phyloP scores from a whole-genome alignment of 73 alveolate genomes.

The Paramecium octaurelia region DNA sequence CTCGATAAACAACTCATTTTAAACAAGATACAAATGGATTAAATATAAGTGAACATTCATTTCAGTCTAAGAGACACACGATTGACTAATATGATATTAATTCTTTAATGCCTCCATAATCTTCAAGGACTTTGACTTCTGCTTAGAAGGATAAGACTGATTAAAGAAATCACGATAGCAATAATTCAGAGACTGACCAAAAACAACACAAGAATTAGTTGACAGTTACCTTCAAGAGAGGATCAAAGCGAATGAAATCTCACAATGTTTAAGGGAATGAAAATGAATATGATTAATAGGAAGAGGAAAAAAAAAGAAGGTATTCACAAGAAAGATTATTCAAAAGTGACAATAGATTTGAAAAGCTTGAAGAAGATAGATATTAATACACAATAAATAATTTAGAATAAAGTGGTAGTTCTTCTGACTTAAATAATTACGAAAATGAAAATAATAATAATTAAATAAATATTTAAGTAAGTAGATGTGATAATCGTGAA shows the following conservation, averaged over 20 bases:
- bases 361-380: background rate
- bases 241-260: constrained; percentile 10
- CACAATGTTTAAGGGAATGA: constrained; percentile 14
- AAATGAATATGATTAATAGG: background rate
- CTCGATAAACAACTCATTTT: background rate
- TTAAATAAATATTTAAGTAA: background rate
- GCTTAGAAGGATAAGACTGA: background rate
- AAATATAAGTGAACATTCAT: background rate
- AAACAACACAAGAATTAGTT: background rate
- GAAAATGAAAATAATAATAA: background rate
- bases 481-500: constrained; percentile 5
- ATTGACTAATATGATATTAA: background rate
- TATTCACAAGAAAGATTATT: background rate
- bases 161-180: background rate
- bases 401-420: background rate
- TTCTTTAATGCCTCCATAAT: background rate
- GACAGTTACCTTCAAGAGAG: background rate
- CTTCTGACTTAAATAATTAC: background rate
- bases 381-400: background rate
- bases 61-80: background rate
- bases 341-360: background rate
- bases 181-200: background rate
- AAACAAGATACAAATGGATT: background rate
- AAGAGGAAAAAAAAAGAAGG: background rate
- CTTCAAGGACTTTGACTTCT: constrained; percentile 4